Percentiles rank a stretch among this genome's conserved stretches.
phyloP scores from a whole-genome alignment of 352 stramenopile species.

The Phytophthora citricola region DNA sequence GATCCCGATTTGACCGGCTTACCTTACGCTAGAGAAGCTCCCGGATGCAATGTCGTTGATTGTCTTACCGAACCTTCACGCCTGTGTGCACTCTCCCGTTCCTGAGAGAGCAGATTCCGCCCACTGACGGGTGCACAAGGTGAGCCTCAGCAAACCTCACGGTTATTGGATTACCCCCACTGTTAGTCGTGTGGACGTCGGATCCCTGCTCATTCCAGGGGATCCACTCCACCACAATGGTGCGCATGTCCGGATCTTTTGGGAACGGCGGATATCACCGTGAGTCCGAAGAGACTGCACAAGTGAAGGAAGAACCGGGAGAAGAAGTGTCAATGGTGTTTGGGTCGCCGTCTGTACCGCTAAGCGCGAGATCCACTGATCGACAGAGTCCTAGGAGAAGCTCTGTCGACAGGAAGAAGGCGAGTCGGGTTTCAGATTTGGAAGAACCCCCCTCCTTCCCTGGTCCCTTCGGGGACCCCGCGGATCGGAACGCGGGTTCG shows the following conservation, averaged over 20 bases:
- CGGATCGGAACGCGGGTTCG: background rate
- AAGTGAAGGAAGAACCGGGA: background rate
- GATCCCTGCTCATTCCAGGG: background rate
- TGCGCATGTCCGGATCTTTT: constrained; percentile 1
- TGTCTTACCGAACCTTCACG: background rate
- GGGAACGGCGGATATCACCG: background rate
- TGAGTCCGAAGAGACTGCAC: background rate
- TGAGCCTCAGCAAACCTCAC: background rate
- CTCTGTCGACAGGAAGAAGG: background rate
- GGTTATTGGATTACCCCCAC: background rate
- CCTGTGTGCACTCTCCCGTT: background rate
- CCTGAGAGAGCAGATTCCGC: background rate
- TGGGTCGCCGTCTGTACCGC: background rate
- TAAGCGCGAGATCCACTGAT: background rate
- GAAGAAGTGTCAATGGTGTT: background rate
- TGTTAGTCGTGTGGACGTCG: background rate
- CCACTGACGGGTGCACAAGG: background rate
- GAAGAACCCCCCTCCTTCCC: background rate
- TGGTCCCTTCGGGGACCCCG: background rate
- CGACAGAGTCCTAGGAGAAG: background rate
- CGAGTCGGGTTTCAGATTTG: background rate
- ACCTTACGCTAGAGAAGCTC: background rate
- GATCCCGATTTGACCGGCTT: no score
- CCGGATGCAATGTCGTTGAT: no score
- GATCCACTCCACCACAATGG: background rate